phyloP scores from a whole-genome alignment of 495 filamentous ascomycete genomes.

The Trypethelium eluteriae region DNA sequence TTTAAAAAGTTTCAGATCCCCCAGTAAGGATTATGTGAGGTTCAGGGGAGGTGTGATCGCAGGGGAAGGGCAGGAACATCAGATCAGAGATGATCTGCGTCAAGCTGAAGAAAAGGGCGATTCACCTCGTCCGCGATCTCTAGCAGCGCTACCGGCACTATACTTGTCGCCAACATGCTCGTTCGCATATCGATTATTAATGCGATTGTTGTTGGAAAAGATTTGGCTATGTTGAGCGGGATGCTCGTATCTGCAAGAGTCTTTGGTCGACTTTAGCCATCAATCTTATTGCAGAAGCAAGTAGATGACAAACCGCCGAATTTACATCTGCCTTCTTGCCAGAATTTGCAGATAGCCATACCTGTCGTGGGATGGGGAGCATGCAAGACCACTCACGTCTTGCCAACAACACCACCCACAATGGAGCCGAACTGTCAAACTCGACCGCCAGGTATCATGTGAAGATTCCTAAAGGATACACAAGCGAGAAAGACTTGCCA shows the following conservation, averaged over 20 bases:
- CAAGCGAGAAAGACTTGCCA: no score
- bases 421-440: no score
- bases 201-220: not conserved
- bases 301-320: not conserved
- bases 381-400: not conserved
- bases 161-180: not conserved
- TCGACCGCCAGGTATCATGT: no score
- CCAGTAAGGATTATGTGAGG: no score
- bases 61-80: no score
- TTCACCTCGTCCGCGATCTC: not conserved
- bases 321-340: conserved; percentile 9
- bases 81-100: no score
- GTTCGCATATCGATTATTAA: not conserved
- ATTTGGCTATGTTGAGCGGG: not conserved
- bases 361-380: not conserved
- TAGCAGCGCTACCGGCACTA: not conserved
- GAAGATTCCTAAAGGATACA: no score
- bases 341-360: conserved; percentile 4
- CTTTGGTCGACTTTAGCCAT: not conserved
- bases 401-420: not conserved
- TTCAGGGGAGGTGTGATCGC: no score
- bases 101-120: no score
- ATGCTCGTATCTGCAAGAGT: conserved; percentile 3
- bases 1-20: no score
- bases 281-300: not conserved